A percentile compares a stretch with the other conserved stretches of the same genome.
Conservation (phyloP, 2,329 filamentous ascomycete species). For the Trichoderma atroviride region DNA sequence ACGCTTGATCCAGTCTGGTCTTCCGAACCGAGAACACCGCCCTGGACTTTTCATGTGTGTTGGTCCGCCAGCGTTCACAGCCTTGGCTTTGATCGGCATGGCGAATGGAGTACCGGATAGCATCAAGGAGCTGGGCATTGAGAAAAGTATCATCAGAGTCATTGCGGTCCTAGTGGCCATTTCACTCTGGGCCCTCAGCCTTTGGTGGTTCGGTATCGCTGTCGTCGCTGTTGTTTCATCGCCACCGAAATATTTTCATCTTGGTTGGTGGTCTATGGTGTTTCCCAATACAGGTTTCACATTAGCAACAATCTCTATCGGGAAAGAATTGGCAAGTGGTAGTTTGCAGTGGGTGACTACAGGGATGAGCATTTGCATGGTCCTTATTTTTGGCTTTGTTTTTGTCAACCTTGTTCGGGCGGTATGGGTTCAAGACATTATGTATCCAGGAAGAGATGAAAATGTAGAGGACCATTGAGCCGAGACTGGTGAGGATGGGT, state of each 20-base stretch:
- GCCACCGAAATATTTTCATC: slow-evolving; percentile 55
- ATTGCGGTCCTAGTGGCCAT: slow-evolving; percentile 54
- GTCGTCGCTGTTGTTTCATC: slow-evolving; percentile 40
- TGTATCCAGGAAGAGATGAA: slow-evolving; percentile 59
- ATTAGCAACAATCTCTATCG: slow-evolving; percentile 58
- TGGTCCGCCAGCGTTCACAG: slow-evolving; percentile 73
- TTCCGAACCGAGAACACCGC: slow-evolving; percentile 62
- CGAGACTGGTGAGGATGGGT: not conserved
- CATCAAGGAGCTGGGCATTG: slow-evolving; percentile 49
- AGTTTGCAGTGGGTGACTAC: slow-evolving; percentile 52
- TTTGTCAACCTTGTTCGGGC: slow-evolving; percentile 49
- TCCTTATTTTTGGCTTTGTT: slow-evolving; percentile 48
- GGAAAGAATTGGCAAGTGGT: slow-evolving; percentile 50
- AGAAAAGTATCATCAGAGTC: slow-evolving; percentile 49
- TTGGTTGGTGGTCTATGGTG: slow-evolving; percentile 67
- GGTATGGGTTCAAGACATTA: slow-evolving; percentile 55
- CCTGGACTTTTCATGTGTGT: slow-evolving; percentile 76
- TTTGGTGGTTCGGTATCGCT: slow-evolving; percentile 59
- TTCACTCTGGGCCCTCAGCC: slow-evolving; percentile 64
- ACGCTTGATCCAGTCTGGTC: slow-evolving; percentile 67
- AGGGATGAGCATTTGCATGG: slow-evolving; percentile 53
- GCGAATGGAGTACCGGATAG: slow-evolving; percentile 49
- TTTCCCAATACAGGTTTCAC: slow-evolving; percentile 65
- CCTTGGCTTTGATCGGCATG: slow-evolving; percentile 70
- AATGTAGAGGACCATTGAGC: slow-evolving; percentile 49